Conservation (phyloP, 345 rosid genomes). For the Arabidopsis thaliana region DNA sequence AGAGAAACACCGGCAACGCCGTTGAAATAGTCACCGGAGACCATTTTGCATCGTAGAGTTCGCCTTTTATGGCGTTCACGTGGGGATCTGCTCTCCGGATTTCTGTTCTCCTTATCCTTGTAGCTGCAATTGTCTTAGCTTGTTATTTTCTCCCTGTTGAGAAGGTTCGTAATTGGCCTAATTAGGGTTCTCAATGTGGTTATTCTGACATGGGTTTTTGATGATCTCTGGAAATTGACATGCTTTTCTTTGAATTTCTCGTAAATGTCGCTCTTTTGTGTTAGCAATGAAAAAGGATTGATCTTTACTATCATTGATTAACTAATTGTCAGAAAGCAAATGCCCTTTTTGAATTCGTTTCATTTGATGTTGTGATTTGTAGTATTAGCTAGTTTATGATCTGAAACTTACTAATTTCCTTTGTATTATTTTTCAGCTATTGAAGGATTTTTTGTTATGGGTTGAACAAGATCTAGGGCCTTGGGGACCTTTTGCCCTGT, state of each 20-base stretch:
- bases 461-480: slow-evolving; percentile 93
- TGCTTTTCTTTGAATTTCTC: not conserved
- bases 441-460: slow-evolving; percentile 95
- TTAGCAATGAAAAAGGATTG: slow-evolving; percentile 13
- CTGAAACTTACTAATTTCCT: slow-evolving; percentile 29
- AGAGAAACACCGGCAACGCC: slow-evolving; percentile 17
- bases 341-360: slow-evolving; percentile 8
- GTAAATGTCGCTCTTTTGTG: not conserved
- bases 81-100: slow-evolving; percentile 81
- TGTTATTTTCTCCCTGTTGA: slow-evolving; percentile 92
- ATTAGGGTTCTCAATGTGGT: slow-evolving; percentile 20
- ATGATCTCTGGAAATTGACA: slow-evolving; percentile 20
- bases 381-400: not conserved
- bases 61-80: slow-evolving; percentile 70
- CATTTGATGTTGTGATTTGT: not conserved
- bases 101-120: slow-evolving; percentile 66
- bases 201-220: slow-evolving; percentile 26
- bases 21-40: slow-evolving; percentile 11
- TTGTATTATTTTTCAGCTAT: slow-evolving; percentile 56
- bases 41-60: slow-evolving; percentile 57
- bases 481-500: slow-evolving; percentile 98
- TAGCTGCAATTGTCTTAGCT: slow-evolving; percentile 71
- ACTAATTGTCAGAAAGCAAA: no score
- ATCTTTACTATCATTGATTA: no score
- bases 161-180: slow-evolving; percentile 52